phyloP scores from a whole-genome alignment of 2,329 filamentous ascomycete species.

The Neopestalotiopsis sp. region DNA sequence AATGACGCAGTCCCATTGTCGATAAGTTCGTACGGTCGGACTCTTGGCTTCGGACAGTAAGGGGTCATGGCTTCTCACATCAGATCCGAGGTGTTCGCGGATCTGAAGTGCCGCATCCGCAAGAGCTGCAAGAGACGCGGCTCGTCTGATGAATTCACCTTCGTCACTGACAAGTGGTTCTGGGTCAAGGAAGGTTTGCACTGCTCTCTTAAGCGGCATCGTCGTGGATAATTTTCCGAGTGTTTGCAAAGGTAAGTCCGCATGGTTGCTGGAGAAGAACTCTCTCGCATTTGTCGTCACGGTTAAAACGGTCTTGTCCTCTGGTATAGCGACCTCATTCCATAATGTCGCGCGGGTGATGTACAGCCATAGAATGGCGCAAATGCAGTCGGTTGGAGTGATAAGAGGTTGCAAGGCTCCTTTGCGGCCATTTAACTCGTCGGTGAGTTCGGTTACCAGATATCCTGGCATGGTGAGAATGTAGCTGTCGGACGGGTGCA shows the following conservation, averaged over 20 bases:
- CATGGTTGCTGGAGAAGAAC: background rate
- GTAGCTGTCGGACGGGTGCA: background rate
- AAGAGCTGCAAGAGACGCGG: background rate
- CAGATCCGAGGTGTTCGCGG: background rate
- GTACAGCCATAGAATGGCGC: conserved; percentile 16
- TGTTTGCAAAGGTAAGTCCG: background rate
- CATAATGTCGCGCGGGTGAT: conserved; percentile 8
- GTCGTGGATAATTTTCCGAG: conserved; percentile 22
- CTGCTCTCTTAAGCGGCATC: background rate
- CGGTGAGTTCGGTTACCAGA: background rate
- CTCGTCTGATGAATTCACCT: background rate
- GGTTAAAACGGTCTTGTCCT: background rate
- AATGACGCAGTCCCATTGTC: background rate
- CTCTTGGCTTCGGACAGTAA: background rate
- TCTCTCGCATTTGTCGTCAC: background rate
- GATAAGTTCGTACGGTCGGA: background rate
- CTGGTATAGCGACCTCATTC: background rate
- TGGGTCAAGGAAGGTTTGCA: too few species aligned
- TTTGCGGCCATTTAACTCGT: too few species aligned
- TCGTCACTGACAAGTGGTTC: background rate
- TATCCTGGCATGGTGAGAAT: conserved; percentile 8
- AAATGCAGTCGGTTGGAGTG: conserved; percentile 9
- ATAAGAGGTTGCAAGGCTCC: background rate
- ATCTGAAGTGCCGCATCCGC: background rate
- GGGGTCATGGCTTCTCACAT: background rate